phyloP scores from a whole-genome alignment of 1,284 basidiomycete species.

The Heterobasidion irregulare region DNA sequence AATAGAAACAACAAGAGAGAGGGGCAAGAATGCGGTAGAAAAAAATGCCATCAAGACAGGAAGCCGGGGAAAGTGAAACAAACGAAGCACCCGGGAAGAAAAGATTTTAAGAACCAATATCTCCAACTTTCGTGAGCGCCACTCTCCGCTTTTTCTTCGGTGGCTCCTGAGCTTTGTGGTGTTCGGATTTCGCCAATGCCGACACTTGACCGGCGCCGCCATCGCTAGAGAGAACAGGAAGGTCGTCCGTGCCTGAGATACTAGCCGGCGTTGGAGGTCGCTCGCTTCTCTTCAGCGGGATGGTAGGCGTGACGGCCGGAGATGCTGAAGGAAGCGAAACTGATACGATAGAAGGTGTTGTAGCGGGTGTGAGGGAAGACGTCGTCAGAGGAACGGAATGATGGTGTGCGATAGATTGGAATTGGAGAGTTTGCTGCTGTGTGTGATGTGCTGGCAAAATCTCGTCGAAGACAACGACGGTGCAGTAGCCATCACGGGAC shows the following conservation, averaged over 20 bases:
- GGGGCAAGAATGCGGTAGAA: too few relatives aligned
- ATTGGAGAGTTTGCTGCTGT: slow-evolving; percentile 81
- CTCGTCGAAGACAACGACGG: slow-evolving; percentile 87
- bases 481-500: slow-evolving; percentile 96
- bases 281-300: slow-evolving; percentile 45
- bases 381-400: slow-evolving; percentile 59
- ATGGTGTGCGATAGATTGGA: slow-evolving; percentile 81
- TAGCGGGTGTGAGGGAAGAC: slow-evolving; percentile 23
- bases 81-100: not conserved
- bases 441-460: slow-evolving; percentile 80
- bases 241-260: slow-evolving; percentile 29
- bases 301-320: slow-evolving; percentile 33
- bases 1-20: not conserved
- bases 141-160: slow-evolving; percentile 90
- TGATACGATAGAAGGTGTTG: slow-evolving; percentile 32
- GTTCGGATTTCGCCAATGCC: slow-evolving; percentile 8
- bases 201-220: not conserved
- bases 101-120: slow-evolving; percentile 34
- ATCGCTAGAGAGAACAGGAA: slow-evolving; percentile 3
- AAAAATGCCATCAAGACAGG: too few relatives aligned
- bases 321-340: slow-evolving; percentile 23
- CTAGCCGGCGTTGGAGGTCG: slow-evolving; percentile 44
- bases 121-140: slow-evolving; percentile 66
- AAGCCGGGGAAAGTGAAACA: too few relatives aligned
- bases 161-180: slow-evolving; percentile 18